Percentiles rank a stretch among this genome's conserved stretches.
Evolutionary conservation across 2,329 filamentous ascomycete genomes (phyloP).

Genomic region (Colletotrichum camelliae): DNA sequence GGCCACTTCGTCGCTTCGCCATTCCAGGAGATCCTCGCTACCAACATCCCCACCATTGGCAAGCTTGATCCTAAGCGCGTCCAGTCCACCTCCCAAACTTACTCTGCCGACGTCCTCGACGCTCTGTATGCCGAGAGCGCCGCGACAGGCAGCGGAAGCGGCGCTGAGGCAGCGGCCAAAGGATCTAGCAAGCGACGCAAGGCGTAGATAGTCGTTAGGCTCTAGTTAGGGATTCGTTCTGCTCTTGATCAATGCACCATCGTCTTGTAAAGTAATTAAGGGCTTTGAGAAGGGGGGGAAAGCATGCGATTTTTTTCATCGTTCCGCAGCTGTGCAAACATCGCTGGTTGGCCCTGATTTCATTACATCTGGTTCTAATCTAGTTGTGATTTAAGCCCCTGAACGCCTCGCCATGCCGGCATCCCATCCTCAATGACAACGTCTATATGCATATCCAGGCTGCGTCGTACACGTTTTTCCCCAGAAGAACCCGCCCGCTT

Average conservation of each 20-base stretch:
- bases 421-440: neutral
- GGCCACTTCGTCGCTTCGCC: slow-evolving; percentile 77
- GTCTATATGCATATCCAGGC: neutral
- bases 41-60: slow-evolving; percentile 69
- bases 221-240: neutral
- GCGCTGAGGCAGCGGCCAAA: slow-evolving; percentile 40
- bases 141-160: slow-evolving; percentile 31
- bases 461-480: neutral
- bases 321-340: neutral
- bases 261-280: neutral
- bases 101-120: slow-evolving; percentile 54
- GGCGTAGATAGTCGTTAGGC: slow-evolving; percentile 31
- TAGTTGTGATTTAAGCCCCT: neutral
- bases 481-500: neutral
- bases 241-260: neutral
- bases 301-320: neutral
- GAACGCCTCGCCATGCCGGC: slow-evolving; percentile 9
- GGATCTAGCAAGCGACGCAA: slow-evolving; percentile 54
- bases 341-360: neutral
- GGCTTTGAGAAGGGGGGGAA: neutral
- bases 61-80: slow-evolving; percentile 67
- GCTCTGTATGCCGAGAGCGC: slow-evolving; percentile 43
- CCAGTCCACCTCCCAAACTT: slow-evolving; percentile 36
- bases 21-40: slow-evolving; percentile 80
- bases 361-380: neutral